These are phyloP conservation scores for Papiliotrema flavescens DNA, from an alignment of 1,284 basidiomycete species.

Conservation along the genomic window DNA sequence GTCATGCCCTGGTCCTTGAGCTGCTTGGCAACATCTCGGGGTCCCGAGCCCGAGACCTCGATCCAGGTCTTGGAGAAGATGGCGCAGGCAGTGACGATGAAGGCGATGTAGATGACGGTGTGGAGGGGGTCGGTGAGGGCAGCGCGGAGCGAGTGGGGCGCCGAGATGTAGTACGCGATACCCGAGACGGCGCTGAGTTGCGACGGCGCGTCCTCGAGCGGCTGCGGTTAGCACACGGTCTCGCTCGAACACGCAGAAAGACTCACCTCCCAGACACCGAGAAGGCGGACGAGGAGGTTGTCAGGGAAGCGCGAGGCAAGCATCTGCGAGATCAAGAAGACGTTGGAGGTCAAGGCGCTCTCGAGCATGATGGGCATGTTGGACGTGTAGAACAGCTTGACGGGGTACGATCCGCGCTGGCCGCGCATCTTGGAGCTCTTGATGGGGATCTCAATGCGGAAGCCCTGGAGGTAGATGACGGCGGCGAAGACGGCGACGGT, in stretches of 20 bases:
- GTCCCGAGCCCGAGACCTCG: constrained; percentile 93
- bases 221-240: constrained; percentile 57
- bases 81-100: constrained; percentile 91
- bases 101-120: constrained; percentile 83
- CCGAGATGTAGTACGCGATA: constrained; percentile 95
- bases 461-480: constrained; percentile 98
- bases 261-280: constrained; percentile 93
- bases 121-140: constrained; percentile 90
- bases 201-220: constrained; percentile 77
- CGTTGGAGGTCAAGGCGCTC: constrained; percentile 86
- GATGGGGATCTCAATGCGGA: constrained; percentile 97
- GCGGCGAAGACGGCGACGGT: constrained; percentile 87
- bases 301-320: constrained; percentile 82
- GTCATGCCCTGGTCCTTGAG: constrained; percentile 99
- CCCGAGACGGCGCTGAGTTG: constrained; percentile 91
- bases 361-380: constrained; percentile 99
- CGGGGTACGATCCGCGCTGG: constrained; percentile 89
- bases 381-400: constrained; percentile 98
- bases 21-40: constrained; percentile 94
- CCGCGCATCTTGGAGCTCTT: constrained; percentile 96
- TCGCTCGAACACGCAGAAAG: constrained; percentile 2
- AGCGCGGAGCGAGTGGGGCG: constrained; percentile 84
- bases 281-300: constrained; percentile 82
- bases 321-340: constrained; percentile 98
- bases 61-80: constrained; percentile 99